Conservation (phyloP, 1,284 basidiomycete genomes). For the Caloboletus inedulis region DNA sequence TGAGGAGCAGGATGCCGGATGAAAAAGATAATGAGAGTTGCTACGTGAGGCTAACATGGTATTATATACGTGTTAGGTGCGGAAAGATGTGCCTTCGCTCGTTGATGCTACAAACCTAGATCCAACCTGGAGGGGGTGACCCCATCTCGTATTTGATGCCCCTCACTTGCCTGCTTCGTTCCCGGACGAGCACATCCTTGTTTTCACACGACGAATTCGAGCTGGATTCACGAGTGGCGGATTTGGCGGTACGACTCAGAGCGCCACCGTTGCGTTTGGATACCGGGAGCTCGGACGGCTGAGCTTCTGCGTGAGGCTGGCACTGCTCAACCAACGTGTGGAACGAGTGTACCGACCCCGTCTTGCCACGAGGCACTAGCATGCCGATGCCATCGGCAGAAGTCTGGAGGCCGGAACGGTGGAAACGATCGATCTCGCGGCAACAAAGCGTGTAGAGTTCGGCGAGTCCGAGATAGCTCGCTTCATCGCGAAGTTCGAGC, state of each 20-base stretch:
- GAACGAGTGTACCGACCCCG: conserved; percentile 46
- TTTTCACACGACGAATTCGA: conserved; percentile 15
- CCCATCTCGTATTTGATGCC: conserved; percentile 22
- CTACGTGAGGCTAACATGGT: not conserved
- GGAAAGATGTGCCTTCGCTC: not conserved
- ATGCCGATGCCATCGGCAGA: not conserved
- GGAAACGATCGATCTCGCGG: conserved; percentile 56
- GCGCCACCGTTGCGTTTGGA: conserved; percentile 5
- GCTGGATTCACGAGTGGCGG: conserved; percentile 2
- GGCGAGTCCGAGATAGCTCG: conserved; percentile 62
- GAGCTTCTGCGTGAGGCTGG: conserved; percentile 14
- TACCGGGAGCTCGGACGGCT: conserved; percentile 7
- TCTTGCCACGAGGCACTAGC: conserved; percentile 26
- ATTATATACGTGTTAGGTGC: not conserved
- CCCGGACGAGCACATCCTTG: conserved; percentile 30
- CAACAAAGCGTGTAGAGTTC: conserved; percentile 59
- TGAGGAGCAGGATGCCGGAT: not conserved
- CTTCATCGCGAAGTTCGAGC: conserved; percentile 72
- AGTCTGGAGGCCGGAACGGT: conserved; percentile 21
- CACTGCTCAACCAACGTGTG: conserved; percentile 45
- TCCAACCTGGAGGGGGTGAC: conserved; percentile 48
- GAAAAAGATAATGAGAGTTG: not conserved
- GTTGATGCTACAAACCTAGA: conserved; percentile 22
- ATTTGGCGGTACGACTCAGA: not conserved
- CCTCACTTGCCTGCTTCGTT: conserved; percentile 25